phyloP scores from a whole-genome alignment of 257 asterid species.

The Haberlea rhodopensis region DNA sequence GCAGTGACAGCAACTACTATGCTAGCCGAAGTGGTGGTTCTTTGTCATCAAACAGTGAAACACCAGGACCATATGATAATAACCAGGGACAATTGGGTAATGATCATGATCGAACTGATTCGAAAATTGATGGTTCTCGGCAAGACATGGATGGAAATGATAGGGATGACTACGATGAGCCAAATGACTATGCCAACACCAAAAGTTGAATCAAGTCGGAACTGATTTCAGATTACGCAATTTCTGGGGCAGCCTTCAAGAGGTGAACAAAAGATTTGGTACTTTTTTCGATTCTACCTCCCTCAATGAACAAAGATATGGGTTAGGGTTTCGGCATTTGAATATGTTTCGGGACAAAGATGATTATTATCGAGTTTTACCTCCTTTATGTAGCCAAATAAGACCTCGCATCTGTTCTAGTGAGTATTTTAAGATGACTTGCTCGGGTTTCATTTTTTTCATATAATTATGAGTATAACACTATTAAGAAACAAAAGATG shows the following conservation, averaged over 20 bases:
- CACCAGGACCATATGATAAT: slow-evolving; percentile 10
- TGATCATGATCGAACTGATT: background rate
- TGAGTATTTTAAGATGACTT: no score
- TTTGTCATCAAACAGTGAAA: background rate
- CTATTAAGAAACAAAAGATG: no score
- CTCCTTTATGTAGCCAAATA: no score
- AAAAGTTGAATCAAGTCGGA: slow-evolving; percentile 27
- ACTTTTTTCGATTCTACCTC: background rate
- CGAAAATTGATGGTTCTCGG: slow-evolving; percentile 24
- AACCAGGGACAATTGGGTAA: slow-evolving; percentile 13
- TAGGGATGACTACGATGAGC: slow-evolving; percentile 30
- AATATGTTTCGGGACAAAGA: no score
- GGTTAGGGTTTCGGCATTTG: background rate
- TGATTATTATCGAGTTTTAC: no score
- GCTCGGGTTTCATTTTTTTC: no score
- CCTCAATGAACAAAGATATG: background rate
- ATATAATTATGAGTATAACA: no score
- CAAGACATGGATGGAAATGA: slow-evolving; percentile 14
- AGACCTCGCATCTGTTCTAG: no score
- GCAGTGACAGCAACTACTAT: background rate
- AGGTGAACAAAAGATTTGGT: slow-evolving; percentile 20
- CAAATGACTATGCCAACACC: slow-evolving; percentile 39
- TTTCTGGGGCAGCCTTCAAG: slow-evolving; percentile 8
- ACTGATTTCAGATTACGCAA: background rate
- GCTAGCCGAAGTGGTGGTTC: slow-evolving; percentile 23